These are phyloP conservation scores for Sanghuangporus baumii DNA, from an alignment of 1,284 basidiomycete genomes.

Conservation along the genomic window DNA sequence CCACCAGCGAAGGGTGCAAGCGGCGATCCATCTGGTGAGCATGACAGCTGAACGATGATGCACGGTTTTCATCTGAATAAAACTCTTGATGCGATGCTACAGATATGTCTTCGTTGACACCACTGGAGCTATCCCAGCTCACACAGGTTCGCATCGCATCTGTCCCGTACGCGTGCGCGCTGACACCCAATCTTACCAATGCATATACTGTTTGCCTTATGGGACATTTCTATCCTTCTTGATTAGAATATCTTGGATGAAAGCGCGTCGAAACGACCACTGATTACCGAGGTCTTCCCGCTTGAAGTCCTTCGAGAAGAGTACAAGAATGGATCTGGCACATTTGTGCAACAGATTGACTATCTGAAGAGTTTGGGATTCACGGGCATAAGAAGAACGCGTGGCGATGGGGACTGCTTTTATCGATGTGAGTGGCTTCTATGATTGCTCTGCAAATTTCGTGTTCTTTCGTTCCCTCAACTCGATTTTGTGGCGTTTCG, in stretches of 20 bases:
- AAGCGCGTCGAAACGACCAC: slow-evolving; percentile 41
- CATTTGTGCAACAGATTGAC: slow-evolving; percentile 66
- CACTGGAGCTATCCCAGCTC: slow-evolving; percentile 41
- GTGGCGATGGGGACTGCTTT: slow-evolving; percentile 56
- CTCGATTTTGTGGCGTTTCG: neutral
- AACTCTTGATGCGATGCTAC: neutral
- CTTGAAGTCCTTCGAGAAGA: slow-evolving; percentile 53
- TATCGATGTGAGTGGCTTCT: slow-evolving; percentile 38
- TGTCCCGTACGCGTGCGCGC: slow-evolving; percentile 6
- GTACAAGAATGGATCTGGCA: slow-evolving; percentile 53
- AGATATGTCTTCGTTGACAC: slow-evolving; percentile 30
- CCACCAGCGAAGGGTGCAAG: neutral
- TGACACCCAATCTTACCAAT: neutral
- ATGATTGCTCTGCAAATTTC: neutral
- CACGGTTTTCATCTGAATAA: too few species aligned
- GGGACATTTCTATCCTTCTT: too few species aligned
- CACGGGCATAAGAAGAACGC: slow-evolving; percentile 56
- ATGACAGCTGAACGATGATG: neutral
- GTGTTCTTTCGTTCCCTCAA: neutral
- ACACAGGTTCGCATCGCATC: slow-evolving; percentile 34
- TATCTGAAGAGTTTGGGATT: slow-evolving; percentile 52
- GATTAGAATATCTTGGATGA: slow-evolving; percentile 43
- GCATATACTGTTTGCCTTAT: too few species aligned
- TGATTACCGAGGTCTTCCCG: slow-evolving; percentile 44
- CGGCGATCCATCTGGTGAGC: neutral